Evolutionary conservation across 2,329 filamentous ascomycete species (phyloP).

Genomic region (Colletotrichum nymphaeae): DNA sequence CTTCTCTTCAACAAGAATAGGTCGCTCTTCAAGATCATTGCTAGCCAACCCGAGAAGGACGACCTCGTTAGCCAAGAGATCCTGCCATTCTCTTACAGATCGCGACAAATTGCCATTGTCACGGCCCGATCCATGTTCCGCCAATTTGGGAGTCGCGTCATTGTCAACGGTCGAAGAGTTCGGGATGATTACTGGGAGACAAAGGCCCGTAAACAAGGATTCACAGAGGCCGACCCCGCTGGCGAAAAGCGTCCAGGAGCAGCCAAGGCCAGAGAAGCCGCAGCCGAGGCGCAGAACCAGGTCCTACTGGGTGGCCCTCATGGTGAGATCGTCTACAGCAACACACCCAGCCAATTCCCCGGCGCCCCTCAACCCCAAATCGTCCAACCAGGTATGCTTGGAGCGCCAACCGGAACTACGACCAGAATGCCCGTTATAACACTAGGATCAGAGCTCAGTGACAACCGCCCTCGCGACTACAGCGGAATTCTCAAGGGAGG

Average conservation of each 20-base stretch:
- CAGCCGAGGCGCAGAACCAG: constrained; percentile 75
- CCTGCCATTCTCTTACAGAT: constrained; percentile 95
- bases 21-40: constrained; percentile 97
- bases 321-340: constrained; percentile 90
- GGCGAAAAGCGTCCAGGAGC: constrained; percentile 96
- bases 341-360: constrained; percentile 73
- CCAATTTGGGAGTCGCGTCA: constrained; percentile 95
- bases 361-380: constrained; percentile 75
- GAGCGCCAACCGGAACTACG: constrained; percentile 70
- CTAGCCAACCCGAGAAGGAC: constrained; percentile 95
- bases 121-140: constrained; percentile 98
- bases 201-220: constrained; percentile 96
- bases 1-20: constrained; percentile 98
- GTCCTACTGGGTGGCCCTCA: constrained; percentile 75
- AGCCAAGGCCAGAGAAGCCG: constrained; percentile 86
- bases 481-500: constrained; percentile 81
- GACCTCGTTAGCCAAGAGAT: constrained; percentile 96
- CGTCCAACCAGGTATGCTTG: constrained; percentile 79
- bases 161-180: constrained; percentile 88
- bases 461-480: constrained; percentile 83
- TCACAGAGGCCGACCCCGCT: constrained; percentile 95
- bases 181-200: constrained; percentile 99
- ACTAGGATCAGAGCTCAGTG: constrained; percentile 80
- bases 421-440: constrained; percentile 88
- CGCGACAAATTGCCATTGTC: constrained; percentile 98